Conservation (phyloP, 768 basidiomycete species). For the Lactarius hatsudake region DNA sequence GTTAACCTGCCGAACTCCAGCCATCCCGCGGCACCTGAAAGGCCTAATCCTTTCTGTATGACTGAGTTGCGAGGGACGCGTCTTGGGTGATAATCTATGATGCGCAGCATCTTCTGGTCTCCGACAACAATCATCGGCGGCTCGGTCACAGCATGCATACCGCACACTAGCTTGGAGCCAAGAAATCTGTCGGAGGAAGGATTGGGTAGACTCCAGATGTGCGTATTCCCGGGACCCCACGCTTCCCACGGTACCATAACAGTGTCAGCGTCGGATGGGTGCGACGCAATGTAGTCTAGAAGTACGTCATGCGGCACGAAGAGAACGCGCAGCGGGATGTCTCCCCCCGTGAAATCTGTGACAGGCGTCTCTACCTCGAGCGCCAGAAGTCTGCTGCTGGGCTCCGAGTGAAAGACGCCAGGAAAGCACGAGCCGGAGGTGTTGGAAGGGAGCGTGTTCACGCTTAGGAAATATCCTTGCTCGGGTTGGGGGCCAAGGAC, state of each 20-base stretch:
- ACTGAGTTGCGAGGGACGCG: background rate
- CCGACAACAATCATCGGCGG: background rate
- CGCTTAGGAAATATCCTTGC: background rate
- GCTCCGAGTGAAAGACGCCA: background rate
- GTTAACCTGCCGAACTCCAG: background rate
- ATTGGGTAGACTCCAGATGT: background rate
- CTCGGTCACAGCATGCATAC: constrained; percentile 3
- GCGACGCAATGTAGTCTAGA: background rate
- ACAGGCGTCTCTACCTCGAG: background rate
- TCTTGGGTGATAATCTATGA: constrained; percentile 10
- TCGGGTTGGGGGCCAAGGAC: background rate
- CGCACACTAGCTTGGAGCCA: background rate
- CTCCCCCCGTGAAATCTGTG: background rate
- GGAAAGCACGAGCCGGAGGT: background rate
- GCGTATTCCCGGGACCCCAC: background rate
- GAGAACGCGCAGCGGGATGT: background rate
- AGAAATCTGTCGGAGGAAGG: background rate
- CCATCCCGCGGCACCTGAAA: background rate
- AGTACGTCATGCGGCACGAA: background rate
- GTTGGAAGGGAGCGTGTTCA: background rate
- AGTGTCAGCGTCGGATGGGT: background rate
- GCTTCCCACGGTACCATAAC: constrained; percentile 5
- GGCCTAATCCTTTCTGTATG: background rate
- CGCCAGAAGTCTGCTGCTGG: background rate
- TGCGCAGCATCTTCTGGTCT: background rate